A percentile compares a stretch with the other conserved stretches of the same genome.
These are phyloP conservation scores for Sphaerostilbella broomeana DNA, from an alignment of 2,329 filamentous ascomycete species.

Conservation along the genomic window DNA sequence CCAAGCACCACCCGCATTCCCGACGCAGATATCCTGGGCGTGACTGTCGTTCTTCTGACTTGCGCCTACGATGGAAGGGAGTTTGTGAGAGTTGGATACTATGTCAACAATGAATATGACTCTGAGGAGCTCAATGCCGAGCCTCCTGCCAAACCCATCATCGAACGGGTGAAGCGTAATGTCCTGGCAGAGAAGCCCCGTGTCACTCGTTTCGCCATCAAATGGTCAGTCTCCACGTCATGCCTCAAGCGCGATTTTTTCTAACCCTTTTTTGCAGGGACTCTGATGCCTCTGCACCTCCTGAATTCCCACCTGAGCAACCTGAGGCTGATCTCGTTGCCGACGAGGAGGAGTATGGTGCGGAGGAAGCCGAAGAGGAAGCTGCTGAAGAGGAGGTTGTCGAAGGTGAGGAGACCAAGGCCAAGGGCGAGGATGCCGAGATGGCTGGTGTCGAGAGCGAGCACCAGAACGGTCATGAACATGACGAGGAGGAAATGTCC, in stretches of 20 bases:
- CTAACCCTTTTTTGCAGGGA: constrained; percentile 56
- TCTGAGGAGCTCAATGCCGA: constrained; percentile 82
- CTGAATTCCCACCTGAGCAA: constrained; percentile 95
- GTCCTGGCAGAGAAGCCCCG: constrained; percentile 95
- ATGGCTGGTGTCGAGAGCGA: constrained; percentile 64
- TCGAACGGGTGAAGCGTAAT: constrained; percentile 87
- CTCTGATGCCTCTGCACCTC: constrained; percentile 90
- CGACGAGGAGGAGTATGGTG: constrained; percentile 86
- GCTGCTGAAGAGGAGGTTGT: constrained; percentile 56
- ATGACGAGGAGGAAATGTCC: constrained; percentile 61
- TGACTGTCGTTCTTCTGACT: constrained; percentile 92
- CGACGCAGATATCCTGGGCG: constrained; percentile 88
- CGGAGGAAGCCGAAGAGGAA: constrained; percentile 75
- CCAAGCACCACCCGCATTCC: constrained; percentile 88
- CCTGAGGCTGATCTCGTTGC: constrained; percentile 83
- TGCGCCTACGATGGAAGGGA: constrained; percentile 95
- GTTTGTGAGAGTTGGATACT: constrained; percentile 97
- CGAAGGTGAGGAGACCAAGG: constrained; percentile 39
- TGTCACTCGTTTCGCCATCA: constrained; percentile 96
- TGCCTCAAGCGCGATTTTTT: constrained; percentile 5
- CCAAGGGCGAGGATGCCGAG: constrained; percentile 59
- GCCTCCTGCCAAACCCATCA: constrained; percentile 82
- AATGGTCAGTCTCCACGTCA: constrained; percentile 59
- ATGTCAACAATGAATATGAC: constrained; percentile 99
- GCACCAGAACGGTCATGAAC: constrained; percentile 31